Evolutionary conservation across 1,139 yeast species (phyloP).

Genomic region (Suhomyces coccinellae): DNA sequence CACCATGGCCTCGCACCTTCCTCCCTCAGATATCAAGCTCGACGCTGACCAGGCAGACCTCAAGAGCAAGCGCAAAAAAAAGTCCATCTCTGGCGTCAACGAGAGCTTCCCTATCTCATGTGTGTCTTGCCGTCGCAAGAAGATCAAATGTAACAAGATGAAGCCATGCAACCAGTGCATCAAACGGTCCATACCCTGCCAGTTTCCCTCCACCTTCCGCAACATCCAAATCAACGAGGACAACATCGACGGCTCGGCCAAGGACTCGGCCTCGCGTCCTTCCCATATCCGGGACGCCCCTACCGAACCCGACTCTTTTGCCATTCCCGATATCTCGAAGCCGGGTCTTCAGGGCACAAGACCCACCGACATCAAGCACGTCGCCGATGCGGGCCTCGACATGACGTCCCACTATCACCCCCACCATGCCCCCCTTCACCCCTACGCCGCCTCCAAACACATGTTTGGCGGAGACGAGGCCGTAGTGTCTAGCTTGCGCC

Average conservation of each 20-base stretch:
- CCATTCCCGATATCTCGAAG: background rate
- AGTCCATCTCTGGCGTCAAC: conserved; percentile 17
- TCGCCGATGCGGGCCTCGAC: conserved; percentile 2
- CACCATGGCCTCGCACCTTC: conserved; percentile 1
- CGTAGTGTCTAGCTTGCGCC: conserved; percentile 7
- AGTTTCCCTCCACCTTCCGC: conserved; percentile 42
- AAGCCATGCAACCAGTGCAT: conserved; percentile 45
- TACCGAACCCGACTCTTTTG: background rate
- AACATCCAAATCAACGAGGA: conserved; percentile 36
- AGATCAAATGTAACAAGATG: conserved; percentile 41
- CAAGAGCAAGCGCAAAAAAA: conserved; percentile 11
- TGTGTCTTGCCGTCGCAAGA: conserved; percentile 43
- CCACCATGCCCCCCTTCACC: conserved; percentile 1
- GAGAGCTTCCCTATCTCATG: conserved; percentile 43
- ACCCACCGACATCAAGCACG: conserved; percentile 4
- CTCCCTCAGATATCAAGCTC: conserved; percentile 1
- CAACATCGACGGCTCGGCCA: conserved; percentile 14
- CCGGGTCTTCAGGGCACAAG: background rate
- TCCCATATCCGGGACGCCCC: background rate
- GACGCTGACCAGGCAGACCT: conserved; percentile 2
- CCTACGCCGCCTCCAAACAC: background rate
- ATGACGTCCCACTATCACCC: conserved; percentile 6
- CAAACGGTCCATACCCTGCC: conserved; percentile 33
- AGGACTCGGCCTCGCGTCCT: background rate
- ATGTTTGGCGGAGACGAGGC: background rate